phyloP scores from a whole-genome alignment of 2,329 filamentous ascomycete species.

The Colletotrichum sp. region DNA sequence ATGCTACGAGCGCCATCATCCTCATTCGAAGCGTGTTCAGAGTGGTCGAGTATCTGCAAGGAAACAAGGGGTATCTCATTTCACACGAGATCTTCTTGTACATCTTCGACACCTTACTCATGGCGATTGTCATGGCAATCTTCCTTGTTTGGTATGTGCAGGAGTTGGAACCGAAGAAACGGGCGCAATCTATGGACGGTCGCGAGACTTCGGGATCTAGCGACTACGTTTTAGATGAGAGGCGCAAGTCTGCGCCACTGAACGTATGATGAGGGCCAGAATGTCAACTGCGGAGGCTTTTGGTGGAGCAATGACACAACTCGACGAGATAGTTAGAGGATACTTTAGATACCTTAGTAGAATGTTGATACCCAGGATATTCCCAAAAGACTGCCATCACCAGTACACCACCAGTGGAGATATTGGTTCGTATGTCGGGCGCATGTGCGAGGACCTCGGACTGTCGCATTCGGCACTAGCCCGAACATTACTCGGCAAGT shows the following conservation, averaged over 20 bases:
- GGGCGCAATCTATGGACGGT: neutral
- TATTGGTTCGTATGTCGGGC: neutral
- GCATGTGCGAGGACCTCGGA: neutral
- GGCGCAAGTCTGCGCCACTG: neutral
- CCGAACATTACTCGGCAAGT: neutral
- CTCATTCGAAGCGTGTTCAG: constrained; percentile 49
- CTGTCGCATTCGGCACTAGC: neutral
- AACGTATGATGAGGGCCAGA: neutral
- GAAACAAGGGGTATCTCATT: constrained; percentile 42
- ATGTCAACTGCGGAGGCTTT: neutral
- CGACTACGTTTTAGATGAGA: neutral
- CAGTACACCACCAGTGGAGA: neutral
- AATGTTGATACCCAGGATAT: neutral
- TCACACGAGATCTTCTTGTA: constrained; percentile 45
- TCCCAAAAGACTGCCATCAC: neutral
- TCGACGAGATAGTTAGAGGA: neutral
- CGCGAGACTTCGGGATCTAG: neutral
- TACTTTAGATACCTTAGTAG: neutral
- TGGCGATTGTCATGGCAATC: constrained; percentile 41
- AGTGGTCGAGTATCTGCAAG: constrained; percentile 50
- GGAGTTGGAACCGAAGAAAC: neutral
- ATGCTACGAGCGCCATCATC: constrained; percentile 40
- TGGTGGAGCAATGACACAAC: neutral
- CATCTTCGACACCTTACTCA: constrained; percentile 44
- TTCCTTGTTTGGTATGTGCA: constrained; percentile 9